These are phyloP conservation scores for Pneumocystis jirovecii DNA, from an alignment of 1,139 yeast genomes.

Conservation along the genomic window DNA sequence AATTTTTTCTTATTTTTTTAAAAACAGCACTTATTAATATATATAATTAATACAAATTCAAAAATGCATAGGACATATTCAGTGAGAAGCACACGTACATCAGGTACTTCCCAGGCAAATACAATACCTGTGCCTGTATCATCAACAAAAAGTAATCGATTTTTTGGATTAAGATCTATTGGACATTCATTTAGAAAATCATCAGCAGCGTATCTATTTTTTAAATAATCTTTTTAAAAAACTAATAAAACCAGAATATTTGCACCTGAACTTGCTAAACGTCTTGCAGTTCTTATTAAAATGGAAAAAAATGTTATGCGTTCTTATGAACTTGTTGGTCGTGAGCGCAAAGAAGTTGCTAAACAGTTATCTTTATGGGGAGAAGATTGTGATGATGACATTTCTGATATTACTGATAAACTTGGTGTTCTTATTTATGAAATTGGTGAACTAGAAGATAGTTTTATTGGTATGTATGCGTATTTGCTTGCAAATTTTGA, in stretches of 20 bases:
- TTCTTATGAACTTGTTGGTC: constrained; percentile 80
- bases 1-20: background rate
- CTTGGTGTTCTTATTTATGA: constrained; percentile 91
- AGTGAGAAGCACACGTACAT: constrained; percentile 85
- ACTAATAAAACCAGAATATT: background rate
- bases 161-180: constrained; percentile 82
- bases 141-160: constrained; percentile 56
- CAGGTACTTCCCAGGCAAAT: constrained; percentile 89
- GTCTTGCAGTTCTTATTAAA: constrained; percentile 78
- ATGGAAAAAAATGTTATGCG: constrained; percentile 95
- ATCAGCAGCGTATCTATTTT: constrained; percentile 41
- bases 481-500: background rate
- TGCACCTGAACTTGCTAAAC: constrained; percentile 58
- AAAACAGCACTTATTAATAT: background rate
- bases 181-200: constrained; percentile 64
- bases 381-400: constrained; percentile 94
- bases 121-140: constrained; percentile 93
- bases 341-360: constrained; percentile 94
- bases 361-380: constrained; percentile 95
- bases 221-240: background rate
- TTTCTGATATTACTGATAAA: constrained; percentile 91
- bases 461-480: constrained; percentile 39
- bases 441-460: constrained; percentile 95
- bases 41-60: constrained; percentile 2
- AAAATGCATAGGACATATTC: constrained; percentile 97